Percentiles rank a stretch among this genome's conserved stretches.
These are phyloP conservation scores for Glycine soja DNA, from an alignment of 306 rosid species.

Conservation along the genomic window DNA sequence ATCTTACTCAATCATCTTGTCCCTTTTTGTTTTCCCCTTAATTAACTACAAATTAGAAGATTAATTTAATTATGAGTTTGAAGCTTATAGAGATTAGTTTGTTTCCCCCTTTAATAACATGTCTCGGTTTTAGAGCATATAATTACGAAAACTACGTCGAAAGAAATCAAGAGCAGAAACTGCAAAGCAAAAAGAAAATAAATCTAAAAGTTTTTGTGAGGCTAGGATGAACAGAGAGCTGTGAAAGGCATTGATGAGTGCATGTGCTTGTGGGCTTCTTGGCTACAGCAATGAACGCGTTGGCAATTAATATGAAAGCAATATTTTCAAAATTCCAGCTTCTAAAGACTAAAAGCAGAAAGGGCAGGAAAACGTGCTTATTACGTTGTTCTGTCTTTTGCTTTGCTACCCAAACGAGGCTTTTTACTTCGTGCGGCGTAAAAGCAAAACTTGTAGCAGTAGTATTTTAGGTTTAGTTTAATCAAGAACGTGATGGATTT, in stretches of 20 bases:
- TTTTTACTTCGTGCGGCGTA: slow-evolving; percentile 34
- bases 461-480: slow-evolving; percentile 24
- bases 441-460: background rate
- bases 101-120: no score
- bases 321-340: slow-evolving; percentile 31
- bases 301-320: slow-evolving; percentile 32
- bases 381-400: slow-evolving; percentile 42
- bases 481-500: slow-evolving; percentile 2
- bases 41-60: no score
- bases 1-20: no score
- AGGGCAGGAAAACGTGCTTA: slow-evolving; percentile 49
- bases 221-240: slow-evolving; percentile 37
- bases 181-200: background rate
- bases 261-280: slow-evolving; percentile 60
- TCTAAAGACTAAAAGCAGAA: slow-evolving; percentile 42
- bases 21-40: no score
- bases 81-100: no score
- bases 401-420: slow-evolving; percentile 36
- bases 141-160: no score
- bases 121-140: no score
- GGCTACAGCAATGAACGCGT: slow-evolving; percentile 49
- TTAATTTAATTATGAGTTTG: no score
- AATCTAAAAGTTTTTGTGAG: slow-evolving; percentile 44
- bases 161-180: background rate
- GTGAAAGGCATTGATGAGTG: slow-evolving; percentile 62